Conservation (phyloP, 140 eudicot genomes). For the Bidens hawaiensis region DNA sequence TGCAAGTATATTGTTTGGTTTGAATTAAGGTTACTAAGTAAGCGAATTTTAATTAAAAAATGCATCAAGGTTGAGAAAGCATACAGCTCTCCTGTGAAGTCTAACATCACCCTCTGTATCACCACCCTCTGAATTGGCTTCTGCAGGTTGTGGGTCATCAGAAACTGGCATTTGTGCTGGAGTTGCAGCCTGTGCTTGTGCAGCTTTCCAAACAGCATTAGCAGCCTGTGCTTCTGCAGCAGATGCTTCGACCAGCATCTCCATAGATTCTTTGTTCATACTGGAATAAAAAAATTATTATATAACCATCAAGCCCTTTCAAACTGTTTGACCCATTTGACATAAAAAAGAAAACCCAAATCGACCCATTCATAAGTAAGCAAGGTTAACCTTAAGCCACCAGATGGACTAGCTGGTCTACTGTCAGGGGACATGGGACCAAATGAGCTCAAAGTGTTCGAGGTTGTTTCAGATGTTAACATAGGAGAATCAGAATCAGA, state of each 20-base stretch:
- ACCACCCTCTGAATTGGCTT: conserved; percentile 46
- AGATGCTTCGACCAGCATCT: conserved; percentile 68
- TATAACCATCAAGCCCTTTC: not conserved
- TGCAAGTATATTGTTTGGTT: too few species aligned
- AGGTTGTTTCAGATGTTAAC: too few species aligned
- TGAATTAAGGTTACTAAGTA: too few species aligned
- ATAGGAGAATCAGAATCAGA: too few species aligned
- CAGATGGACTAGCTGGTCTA: conserved; percentile 38
- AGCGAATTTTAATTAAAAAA: too few species aligned
- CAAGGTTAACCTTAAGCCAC: conserved; percentile 42
- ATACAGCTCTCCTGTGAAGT: conserved; percentile 89
- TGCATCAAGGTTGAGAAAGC: conserved; percentile 8
- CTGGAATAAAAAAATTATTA: conserved; percentile 25
- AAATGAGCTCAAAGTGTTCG: conserved; percentile 26
- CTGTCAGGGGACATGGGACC: conserved; percentile 28
- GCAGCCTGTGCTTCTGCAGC: too few species aligned
- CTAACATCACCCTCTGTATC: conserved; percentile 64
- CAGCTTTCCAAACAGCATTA: too few species aligned
- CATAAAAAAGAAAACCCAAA: too few species aligned
- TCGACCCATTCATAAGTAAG: not conserved
- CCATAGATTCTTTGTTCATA: conserved; percentile 54
- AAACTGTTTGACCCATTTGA: not conserved
- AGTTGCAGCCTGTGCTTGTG: conserved; percentile 52
- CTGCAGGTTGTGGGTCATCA: conserved; percentile 49
- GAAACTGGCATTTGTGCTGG: conserved; percentile 45